Evolutionary conservation across 129 eudicot species (phyloP), one percentile per base, ranked within the genome.

Genomic region (Artemisia annua): DNA sequence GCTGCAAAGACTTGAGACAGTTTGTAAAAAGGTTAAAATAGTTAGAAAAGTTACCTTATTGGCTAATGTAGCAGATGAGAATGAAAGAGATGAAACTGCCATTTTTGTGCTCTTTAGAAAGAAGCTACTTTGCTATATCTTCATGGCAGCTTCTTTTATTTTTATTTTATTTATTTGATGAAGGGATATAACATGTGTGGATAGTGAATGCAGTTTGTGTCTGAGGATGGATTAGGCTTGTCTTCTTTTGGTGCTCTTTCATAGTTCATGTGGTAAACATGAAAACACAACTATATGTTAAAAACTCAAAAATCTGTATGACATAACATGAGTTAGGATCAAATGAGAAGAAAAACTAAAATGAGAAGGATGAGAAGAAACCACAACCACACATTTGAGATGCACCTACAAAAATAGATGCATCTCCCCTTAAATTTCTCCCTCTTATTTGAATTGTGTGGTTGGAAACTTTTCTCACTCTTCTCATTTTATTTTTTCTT

Each of bases 51-150:
- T 56, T 54, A 88, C 95, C 95, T 74, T 75, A 75, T 63, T 81
- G 56, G 82, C 57, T 32, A 83, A 73, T 70, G 55, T 81, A 28
- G 83, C 54, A 12, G 87, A 58, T 66, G 86, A 67, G 79, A 86
- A 84, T 17, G 96, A 82, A 77, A 81, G 76, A 16, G 89, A 83
- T 81, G 91, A 81, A 84, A 75, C 85, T 28, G 91, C 96, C 96
- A 88, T 88, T 78, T 58, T 44, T 83, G 70, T 74, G 73, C 22
- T 63, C 26, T 51, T 22, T 24, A 22, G 39, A 55, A 24, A 70
- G 14, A 70, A 71, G 58, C 63, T 58, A 71, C 15, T 20, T 18
- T 46, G 70, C 66, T 24, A 24, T 55, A 62, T 71, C 22, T 80
- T 52, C 72, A 46, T 20, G 54, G 75, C 11, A 62, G 32, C n/a